phyloP scores from a whole-genome alignment of 768 basidiomycete genomes.

The Erythrobasidium yunnanense region DNA sequence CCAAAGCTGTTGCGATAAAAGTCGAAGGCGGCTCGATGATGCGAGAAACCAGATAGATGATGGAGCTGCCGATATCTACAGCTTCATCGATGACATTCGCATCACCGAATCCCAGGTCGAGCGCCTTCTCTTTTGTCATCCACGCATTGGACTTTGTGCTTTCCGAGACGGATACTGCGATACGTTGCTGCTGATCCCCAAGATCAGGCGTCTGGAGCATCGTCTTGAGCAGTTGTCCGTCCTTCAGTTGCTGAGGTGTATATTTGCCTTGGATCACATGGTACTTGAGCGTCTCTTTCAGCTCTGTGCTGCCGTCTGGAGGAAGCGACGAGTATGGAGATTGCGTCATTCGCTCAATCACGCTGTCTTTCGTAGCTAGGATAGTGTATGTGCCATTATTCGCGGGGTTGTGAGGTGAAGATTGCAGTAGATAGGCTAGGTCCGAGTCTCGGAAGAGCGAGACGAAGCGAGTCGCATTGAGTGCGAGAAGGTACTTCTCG shows the following conservation, averaged over 20 bases:
- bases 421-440: conserved; percentile 47
- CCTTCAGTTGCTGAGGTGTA: conserved; percentile 56
- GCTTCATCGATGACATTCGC: conserved; percentile 66
- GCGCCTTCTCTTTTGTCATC: conserved; percentile 37
- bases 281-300: conserved; percentile 66
- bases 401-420: conserved; percentile 45
- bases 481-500: conserved; percentile 83
- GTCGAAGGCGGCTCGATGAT: conserved; percentile 73
- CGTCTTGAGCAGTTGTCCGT: conserved; percentile 69
- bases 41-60: conserved; percentile 80
- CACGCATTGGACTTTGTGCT: conserved; percentile 43
- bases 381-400: conserved; percentile 58
- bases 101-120: conserved; percentile 66
- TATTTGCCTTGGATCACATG: conserved; percentile 82
- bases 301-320: conserved; percentile 54
- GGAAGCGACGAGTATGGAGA: conserved; percentile 46
- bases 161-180: conserved; percentile 40
- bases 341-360: conserved; percentile 45
- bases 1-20: conserved; percentile 64
- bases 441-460: conserved; percentile 73
- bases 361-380: conserved; percentile 80
- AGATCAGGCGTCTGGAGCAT: conserved; percentile 63
- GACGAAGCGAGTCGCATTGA: conserved; percentile 85
- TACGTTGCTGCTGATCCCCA: conserved; percentile 43
- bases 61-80: conserved; percentile 65